Percentiles rank a stretch among this genome's conserved stretches.
Evolutionary conservation across 164 flowering plant species (phyloP).

Genomic region (Aristolochia contorta): DNA sequence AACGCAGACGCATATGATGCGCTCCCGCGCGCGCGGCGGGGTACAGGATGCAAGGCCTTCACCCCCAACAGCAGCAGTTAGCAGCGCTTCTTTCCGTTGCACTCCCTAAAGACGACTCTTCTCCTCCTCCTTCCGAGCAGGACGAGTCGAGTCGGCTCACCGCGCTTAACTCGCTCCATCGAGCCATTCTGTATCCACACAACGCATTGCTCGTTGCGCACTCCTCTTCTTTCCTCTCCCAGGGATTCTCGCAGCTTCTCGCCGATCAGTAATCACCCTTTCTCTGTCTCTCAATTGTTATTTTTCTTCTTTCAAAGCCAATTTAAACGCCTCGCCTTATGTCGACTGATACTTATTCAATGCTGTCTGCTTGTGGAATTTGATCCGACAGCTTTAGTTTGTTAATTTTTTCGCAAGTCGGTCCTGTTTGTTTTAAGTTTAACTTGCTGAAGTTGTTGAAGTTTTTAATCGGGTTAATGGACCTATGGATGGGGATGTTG

Average conservation of each 20-base stretch:
- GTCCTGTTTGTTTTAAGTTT: too few relatives aligned
- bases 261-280: conserved; percentile 54
- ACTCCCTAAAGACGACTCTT: conserved; percentile 47
- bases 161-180: conserved; percentile 74
- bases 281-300: background rate
- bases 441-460: too few relatives aligned
- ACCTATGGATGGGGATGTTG: too few relatives aligned
- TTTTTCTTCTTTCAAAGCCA: background rate
- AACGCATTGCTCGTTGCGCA: conserved; percentile 76
- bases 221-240: conserved; percentile 75
- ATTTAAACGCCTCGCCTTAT: too few relatives aligned
- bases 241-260: conserved; percentile 76
- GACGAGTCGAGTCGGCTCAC: conserved; percentile 52
- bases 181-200: conserved; percentile 71
- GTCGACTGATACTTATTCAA: background rate
- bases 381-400: too few relatives aligned
- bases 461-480: too few relatives aligned
- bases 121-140: conserved; percentile 23
- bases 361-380: too few relatives aligned
- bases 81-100: conserved; percentile 74
- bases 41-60: conserved; percentile 71
- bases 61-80: conserved; percentile 81
- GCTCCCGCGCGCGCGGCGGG: conserved; percentile 1
- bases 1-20: too few relatives aligned
- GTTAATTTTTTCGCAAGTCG: too few relatives aligned